Conservation (phyloP, 2,329 filamentous ascomycete species). For the Colletotrichum sp. region DNA sequence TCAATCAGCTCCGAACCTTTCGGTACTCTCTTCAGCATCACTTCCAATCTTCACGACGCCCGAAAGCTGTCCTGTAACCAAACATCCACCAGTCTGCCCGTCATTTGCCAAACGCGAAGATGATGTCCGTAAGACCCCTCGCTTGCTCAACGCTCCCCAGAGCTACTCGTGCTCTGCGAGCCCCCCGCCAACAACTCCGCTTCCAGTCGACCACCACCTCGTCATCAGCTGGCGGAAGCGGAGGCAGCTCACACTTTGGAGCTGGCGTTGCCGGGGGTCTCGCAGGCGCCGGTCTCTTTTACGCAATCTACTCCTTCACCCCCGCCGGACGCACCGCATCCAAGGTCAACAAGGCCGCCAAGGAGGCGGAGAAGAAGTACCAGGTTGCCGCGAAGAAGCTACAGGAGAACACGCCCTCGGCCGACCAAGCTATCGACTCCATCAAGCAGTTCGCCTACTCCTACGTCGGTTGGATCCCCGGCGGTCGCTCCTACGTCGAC, state of each 20-base stretch:
- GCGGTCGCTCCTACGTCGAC: slow-evolving; percentile 71
- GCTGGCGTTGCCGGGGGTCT: slow-evolving; percentile 49
- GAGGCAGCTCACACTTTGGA: slow-evolving; percentile 36
- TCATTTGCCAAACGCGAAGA: slow-evolving; percentile 6
- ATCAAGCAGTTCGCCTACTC: slow-evolving; percentile 69
- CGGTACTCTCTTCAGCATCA: neutral
- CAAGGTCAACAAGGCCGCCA: slow-evolving; percentile 50
- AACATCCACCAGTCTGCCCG: neutral
- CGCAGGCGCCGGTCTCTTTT: slow-evolving; percentile 45
- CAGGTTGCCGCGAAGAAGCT: slow-evolving; percentile 63
- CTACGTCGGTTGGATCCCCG: slow-evolving; percentile 75
- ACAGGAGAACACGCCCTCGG: slow-evolving; percentile 65
- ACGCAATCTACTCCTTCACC: slow-evolving; percentile 47
- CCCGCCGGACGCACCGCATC: slow-evolving; percentile 44
- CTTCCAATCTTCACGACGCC: neutral
- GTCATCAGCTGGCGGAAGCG: slow-evolving; percentile 19
- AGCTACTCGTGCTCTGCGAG: slow-evolving; percentile 28
- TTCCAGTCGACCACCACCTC: slow-evolving; percentile 45
- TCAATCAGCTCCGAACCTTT: neutral
- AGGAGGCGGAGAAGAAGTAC: slow-evolving; percentile 65
- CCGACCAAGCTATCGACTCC: slow-evolving; percentile 69
- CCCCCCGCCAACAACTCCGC: slow-evolving; percentile 34
- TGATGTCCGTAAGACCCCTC: slow-evolving; percentile 34
- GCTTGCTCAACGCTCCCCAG: slow-evolving; percentile 29
- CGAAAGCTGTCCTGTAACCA: neutral